Base-by-base conservation (phyloP, 768 basidiomycete genomes). In the Mycena sanguinolenta region DNA sequence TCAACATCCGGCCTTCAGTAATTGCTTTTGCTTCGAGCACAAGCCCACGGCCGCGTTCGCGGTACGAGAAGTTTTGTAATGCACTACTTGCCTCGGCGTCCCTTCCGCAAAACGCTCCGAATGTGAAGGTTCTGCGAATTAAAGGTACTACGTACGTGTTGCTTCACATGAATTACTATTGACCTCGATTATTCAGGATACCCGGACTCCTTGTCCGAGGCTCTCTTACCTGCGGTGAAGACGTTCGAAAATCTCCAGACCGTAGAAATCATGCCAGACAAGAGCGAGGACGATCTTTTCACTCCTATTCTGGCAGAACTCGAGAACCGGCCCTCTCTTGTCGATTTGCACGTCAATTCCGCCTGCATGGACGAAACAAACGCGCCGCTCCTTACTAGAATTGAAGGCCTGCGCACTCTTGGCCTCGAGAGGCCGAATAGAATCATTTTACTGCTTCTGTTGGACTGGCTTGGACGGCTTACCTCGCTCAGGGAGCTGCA, bases 111-210 rank as follows among this genome's bases (percentile, higher is more conserved):
- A 82, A 89, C 69, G 82, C 84, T 19, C 62, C 61, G 6, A 77
- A 84, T 71, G 88, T 90, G 2, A 72, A 75, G 12, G 76, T 80
- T 60, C 76, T 89, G 23, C 82, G 85, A 77, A 80, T 90, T 44
- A 78, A 78, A 58, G 88, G 89, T 89, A 78, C n/a, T n/a, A n/a
- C n/a, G n/a, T 1, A 52, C 21, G 21, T 46, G 9, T 62, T 12
- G 7, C 7, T 34, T 49, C 27, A 16, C 27, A 8, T 46, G 16
- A 55, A 19, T n/a, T n/a, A 19, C 42, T 6, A 13, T 16, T 25
- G 14, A 21, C 21, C 19, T 53, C 28, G 7, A 7, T 36, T 13
- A 36, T 36, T 25, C 28, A 79, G 77, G 79, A 4, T 73, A 72
- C 63, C 53, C 62, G 17, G 70, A 75, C 9, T 42, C 44, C 28